Conservation (phyloP, 73 alveolate species). For the Uronychia setigera region DNA sequence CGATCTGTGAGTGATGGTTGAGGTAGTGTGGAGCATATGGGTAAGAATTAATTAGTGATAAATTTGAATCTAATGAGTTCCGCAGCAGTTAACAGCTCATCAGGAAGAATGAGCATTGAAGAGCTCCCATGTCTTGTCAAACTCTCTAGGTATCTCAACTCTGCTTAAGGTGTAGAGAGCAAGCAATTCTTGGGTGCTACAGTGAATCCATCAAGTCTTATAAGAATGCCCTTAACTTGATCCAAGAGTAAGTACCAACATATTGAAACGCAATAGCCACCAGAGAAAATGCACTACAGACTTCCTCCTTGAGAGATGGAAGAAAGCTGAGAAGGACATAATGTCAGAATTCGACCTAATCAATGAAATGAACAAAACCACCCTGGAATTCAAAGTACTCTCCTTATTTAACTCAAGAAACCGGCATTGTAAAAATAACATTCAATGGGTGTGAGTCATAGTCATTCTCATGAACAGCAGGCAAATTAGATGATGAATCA, state of each 20-base stretch:
- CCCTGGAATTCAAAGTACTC: conserved; percentile 15
- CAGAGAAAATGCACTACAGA: background rate
- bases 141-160: conserved; percentile 25
- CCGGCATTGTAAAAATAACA: conserved; percentile 16
- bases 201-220: conserved; percentile 32
- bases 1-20: conserved; percentile 4
- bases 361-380: conserved; percentile 39
- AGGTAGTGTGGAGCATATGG: background rate
- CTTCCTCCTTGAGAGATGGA: conserved; percentile 34
- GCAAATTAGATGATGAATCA: no score
- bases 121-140: conserved; percentile 36
- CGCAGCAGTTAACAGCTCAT: background rate
- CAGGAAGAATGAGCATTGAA: conserved; percentile 10
- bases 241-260: conserved; percentile 22
- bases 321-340: conserved; percentile 14
- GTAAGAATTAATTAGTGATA: no score
- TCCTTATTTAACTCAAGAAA: conserved; percentile 27
- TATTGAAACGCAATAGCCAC: conserved; percentile 2
- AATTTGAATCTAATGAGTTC: background rate
- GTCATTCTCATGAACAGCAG: no score
- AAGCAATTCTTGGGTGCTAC: conserved; percentile 46
- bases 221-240: conserved; percentile 4
- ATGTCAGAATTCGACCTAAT: conserved; percentile 19
- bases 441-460: background rate
- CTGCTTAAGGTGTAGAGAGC: conserved; percentile 22